phyloP scores from a whole-genome alignment of 2,329 filamentous ascomycete species.

The Sarocladium oryzae region DNA sequence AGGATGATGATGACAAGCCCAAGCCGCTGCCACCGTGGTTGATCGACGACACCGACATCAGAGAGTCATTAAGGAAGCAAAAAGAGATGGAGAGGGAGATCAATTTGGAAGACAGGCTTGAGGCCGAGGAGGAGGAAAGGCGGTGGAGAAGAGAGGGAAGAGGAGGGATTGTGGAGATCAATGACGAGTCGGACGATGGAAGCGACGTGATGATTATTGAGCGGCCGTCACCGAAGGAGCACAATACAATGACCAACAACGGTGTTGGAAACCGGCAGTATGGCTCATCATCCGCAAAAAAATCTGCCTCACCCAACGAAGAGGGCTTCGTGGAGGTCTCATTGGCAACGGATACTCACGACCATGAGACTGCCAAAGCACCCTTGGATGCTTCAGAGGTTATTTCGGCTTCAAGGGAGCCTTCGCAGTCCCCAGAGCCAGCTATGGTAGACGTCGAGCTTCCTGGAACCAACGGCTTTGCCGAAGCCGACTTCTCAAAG shows the following conservation, averaged over 20 bases:
- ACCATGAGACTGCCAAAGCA: not conserved
- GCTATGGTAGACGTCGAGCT: slow-evolving; percentile 31
- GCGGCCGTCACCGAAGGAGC: slow-evolving; percentile 26
- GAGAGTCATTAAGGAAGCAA: slow-evolving; percentile 54
- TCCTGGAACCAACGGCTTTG: not conserved
- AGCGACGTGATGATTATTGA: slow-evolving; percentile 52
- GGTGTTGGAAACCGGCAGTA: too few species aligned
- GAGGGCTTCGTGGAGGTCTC: not conserved
- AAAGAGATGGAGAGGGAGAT: slow-evolving; percentile 51
- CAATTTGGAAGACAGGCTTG: slow-evolving; percentile 56
- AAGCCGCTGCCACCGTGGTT: slow-evolving; percentile 75
- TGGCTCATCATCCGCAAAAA: not conserved
- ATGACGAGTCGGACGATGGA: slow-evolving; percentile 53
- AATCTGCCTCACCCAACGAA: not conserved
- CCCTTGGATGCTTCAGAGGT: not conserved
- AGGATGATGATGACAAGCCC: slow-evolving; percentile 34
- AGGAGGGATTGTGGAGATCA: slow-evolving; percentile 53
- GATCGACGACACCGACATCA: slow-evolving; percentile 55
- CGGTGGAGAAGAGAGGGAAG: slow-evolving; percentile 35
- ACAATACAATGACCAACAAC: too few species aligned
- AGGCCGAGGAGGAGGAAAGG: slow-evolving; percentile 49
- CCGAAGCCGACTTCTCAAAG: not conserved
- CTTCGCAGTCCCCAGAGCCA: slow-evolving; percentile 17
- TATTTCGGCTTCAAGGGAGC: not conserved
- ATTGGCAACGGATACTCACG: not conserved